phyloP scores from a whole-genome alignment of 345 rosid species.

The Citrus maxima region DNA sequence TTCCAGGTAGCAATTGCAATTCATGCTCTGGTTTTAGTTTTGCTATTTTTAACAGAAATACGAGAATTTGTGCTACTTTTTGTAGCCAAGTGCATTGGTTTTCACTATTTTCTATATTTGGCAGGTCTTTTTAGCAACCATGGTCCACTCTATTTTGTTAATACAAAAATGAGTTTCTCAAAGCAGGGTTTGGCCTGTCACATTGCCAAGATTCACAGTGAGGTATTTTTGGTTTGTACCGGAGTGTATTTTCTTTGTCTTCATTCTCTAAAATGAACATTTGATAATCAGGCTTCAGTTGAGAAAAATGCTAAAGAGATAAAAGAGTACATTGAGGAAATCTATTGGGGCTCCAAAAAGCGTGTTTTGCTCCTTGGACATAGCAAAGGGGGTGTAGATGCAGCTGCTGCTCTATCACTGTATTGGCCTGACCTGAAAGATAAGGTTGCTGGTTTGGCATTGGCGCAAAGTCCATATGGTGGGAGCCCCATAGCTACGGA shows the following conservation, averaged over 20 bases:
- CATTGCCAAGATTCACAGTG: conserved; percentile 98
- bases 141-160: conserved; percentile 92
- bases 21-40: not conserved
- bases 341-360: conserved; percentile 93
- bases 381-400: conserved; percentile 98
- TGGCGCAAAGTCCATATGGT: conserved; percentile 95
- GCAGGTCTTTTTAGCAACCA: conserved; percentile 99
- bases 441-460: conserved; percentile 86
- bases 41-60: not conserved
- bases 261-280: conserved; percentile 22
- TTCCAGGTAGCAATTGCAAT: conserved; percentile 67
- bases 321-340: conserved; percentile 92
- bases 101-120: conserved; percentile 7
- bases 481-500: conserved; percentile 96
- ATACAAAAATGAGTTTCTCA: conserved; percentile 75
- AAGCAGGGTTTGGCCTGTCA: conserved; percentile 93
- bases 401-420: conserved; percentile 91
- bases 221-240: conserved; percentile 43
- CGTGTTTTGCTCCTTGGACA: conserved; percentile 92
- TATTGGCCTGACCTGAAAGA: conserved; percentile 96
- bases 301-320: conserved; percentile 96
- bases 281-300: conserved; percentile 75
- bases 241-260: conserved; percentile 1
- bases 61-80: not conserved
- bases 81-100: not conserved